Evolutionary conservation across 129 eudicot species (phyloP).

Genomic region (Flaveria robusta): DNA sequence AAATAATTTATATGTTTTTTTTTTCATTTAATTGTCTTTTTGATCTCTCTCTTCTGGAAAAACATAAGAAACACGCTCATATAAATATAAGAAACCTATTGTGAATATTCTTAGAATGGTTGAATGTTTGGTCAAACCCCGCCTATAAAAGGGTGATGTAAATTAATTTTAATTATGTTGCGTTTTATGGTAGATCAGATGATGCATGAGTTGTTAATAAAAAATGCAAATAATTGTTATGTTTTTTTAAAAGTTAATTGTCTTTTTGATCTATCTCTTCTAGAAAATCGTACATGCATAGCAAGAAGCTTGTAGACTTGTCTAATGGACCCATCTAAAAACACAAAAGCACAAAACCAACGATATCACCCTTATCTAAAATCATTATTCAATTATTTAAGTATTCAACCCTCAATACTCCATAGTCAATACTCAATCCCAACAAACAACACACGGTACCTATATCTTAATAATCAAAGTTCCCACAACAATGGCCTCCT

Average conservation of each 20-base stretch:
- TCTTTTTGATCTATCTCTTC: not conserved
- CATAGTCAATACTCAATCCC: not conserved
- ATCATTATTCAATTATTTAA: not conserved
- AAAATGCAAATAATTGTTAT: no score
- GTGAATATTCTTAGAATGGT: no score
- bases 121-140: no score
- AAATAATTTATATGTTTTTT: no score
- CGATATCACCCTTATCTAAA: not conserved
- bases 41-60: not conserved
- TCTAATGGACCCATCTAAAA: not conserved
- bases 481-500: slow-evolving; percentile 57
- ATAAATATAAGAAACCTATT: no score
- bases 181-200: no score
- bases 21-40: no score
- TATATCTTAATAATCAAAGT: not conserved
- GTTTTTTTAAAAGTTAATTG: no score
- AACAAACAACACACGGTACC: not conserved
- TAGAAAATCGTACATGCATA: not conserved
- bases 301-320: not conserved
- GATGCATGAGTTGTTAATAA: no score
- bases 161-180: no score
- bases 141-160: no score
- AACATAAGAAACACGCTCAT: no score
- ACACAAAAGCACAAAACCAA: slow-evolving; percentile 1
- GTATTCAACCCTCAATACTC: not conserved